Evolutionary conservation across 73 alveolate species (phyloP).

Genomic region (Paramecium sexaurelia): DNA sequence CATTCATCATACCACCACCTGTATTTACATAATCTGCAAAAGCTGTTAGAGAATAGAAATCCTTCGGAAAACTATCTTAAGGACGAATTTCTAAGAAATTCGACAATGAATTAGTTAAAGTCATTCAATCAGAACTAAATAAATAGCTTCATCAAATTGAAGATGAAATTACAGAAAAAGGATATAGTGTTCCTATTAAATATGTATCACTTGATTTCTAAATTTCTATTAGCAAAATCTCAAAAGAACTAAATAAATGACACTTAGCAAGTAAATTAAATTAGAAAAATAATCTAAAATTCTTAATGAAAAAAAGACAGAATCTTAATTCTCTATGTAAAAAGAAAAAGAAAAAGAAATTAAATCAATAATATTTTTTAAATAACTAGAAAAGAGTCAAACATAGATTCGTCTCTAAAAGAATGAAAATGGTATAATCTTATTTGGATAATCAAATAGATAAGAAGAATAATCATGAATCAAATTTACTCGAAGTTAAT

Average conservation of each 20-base stretch:
- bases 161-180: not conserved
- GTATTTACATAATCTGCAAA: not conserved
- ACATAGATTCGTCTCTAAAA: not conserved
- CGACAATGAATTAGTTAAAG: constrained; percentile 5
- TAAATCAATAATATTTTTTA: not conserved
- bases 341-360: constrained; percentile 39
- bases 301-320: not conserved
- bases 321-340: not conserved
- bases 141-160: not conserved
- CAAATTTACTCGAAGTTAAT: not conserved
- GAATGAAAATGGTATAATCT: not conserved
- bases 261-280: not conserved
- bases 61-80: not conserved
- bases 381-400: not conserved
- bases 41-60: not conserved
- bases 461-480: not conserved
- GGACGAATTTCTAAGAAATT: not conserved
- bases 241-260: not conserved
- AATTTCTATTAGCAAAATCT: not conserved
- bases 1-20: not conserved
- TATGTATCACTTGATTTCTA: not conserved
- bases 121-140: not conserved
- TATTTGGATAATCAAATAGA: not conserved
- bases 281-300: not conserved
- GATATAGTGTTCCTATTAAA: constrained; percentile 1